Evolutionary conservation across 2,329 filamentous ascomycete genomes (phyloP).

Genomic region (Coccinonectria pachysandricola): DNA sequence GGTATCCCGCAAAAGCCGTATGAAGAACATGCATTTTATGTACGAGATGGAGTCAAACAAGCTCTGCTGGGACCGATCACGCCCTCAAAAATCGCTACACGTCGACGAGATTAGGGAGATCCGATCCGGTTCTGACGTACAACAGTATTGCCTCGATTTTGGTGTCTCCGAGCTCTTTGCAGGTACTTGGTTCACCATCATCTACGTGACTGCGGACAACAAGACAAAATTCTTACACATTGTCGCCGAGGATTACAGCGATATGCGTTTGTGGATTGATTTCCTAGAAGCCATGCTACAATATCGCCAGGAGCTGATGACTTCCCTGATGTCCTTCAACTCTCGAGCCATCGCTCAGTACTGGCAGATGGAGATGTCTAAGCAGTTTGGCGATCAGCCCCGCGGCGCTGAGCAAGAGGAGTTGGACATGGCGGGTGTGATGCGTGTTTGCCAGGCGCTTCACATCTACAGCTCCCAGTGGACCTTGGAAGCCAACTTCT

Average conservation of each 20-base stretch:
- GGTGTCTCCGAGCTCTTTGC: conserved; percentile 58
- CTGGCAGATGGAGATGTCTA: conserved; percentile 77
- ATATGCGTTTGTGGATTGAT: conserved; percentile 69
- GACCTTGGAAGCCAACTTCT: conserved; percentile 64
- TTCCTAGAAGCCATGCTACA: conserved; percentile 77
- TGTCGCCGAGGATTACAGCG: conserved; percentile 62
- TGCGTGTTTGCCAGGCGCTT: conserved; percentile 75
- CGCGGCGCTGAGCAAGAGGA: conserved; percentile 51
- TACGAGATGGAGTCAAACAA: conserved; percentile 78
- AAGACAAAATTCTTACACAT: conserved; percentile 85
- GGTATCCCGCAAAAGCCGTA: conserved; percentile 71
- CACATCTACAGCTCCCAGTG: conserved; percentile 82
- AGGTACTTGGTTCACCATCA: conserved; percentile 75
- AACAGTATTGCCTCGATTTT: conserved; percentile 82
- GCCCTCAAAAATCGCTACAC: conserved; percentile 76
- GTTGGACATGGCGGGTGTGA: conserved; percentile 68
- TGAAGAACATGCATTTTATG: conserved; percentile 58
- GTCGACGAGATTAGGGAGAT: conserved; percentile 95
- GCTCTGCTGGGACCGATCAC: conserved; percentile 74
- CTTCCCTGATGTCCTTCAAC: conserved; percentile 75
- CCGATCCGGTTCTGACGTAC: conserved; percentile 69
- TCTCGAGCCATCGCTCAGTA: conserved; percentile 73
- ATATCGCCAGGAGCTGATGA: conserved; percentile 83
- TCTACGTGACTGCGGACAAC: conserved; percentile 70
- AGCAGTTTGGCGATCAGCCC: conserved; percentile 46